Evolutionary conservation across 106 monocot species (phyloP), one percentile per base, ranked within the genome.

Genomic region (Chionographis japonica): DNA sequence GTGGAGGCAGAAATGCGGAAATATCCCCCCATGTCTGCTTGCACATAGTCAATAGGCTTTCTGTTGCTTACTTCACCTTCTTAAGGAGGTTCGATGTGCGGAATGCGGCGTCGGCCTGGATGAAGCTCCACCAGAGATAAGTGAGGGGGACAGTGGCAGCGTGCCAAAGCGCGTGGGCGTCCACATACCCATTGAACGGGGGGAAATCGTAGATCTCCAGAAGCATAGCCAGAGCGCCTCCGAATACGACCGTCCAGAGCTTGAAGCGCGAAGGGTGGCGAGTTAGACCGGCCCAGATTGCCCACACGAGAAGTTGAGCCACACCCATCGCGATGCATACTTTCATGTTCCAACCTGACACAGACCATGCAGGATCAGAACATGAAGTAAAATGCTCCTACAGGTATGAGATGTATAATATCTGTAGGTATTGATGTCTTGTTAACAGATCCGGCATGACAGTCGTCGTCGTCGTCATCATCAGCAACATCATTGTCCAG

Each of bases 261-360:
- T 87, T 89, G 41, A 83, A 73, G 40, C 84, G 70, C 13, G 89
- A 75, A 6, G 97, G 92, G 38, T 98, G 97, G 3, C 20, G 74
- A 46, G 67, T 80, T 13, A 83, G 14, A 11, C 86, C 97, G 37
- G 84, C 92, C 92, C 97, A 97, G 16, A 92, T 71, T 42, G 89
- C 78, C 97, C 97, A 97, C 46, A 75, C 39, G 2, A 86, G 68
- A 50, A 97, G 84, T 65, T 92, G 92, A 41, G 52, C 59, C 6
- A 83, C 56, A 37, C 74, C 97, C 89, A 97, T 89, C 16, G 56
- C 68, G 10, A 92, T 38, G 36, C 92, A 97, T 4, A 97, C 92
- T 73, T 81, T 86, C 92, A 97, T 97, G 57, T 97, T 97, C 84
- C 84, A 87, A 11, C 92, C 97, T 97, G 86, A 55, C 54, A 61